phyloP scores from a whole-genome alignment of 1,139 yeast genomes.

The Yamadazyma songkhlaensis region DNA sequence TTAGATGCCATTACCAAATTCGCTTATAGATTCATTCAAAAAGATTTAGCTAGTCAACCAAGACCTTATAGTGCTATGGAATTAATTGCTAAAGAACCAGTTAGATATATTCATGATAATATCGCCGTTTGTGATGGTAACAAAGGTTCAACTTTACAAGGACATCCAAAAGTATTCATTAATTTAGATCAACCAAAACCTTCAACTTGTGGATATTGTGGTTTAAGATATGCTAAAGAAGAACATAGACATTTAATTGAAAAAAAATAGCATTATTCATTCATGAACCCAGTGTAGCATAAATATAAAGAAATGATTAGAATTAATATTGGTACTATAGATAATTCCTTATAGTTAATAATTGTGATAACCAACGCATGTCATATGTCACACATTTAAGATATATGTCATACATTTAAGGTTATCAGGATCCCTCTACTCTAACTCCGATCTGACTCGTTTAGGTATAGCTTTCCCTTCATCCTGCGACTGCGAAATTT shows the following conservation, averaged over 20 bases:
- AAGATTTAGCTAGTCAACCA: conserved; percentile 68
- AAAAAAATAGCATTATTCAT: conserved; percentile 12
- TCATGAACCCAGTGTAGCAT: too few species aligned
- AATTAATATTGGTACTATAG: too few species aligned
- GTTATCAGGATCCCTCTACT: too few species aligned
- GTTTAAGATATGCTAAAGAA: conserved; percentile 60
- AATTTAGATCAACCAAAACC: conserved; percentile 75
- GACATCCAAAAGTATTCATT: conserved; percentile 83
- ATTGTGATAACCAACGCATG: too few species aligned
- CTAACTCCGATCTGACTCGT: too few species aligned
- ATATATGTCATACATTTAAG: too few species aligned
- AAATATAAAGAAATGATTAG: too few species aligned
- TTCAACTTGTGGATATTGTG: conserved; percentile 79
- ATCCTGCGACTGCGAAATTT: too few species aligned
- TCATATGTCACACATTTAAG: too few species aligned
- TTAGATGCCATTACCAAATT: conserved; percentile 53
- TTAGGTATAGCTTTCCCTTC: too few species aligned
- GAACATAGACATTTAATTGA: conserved; percentile 41
- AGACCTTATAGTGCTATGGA: conserved; percentile 84
- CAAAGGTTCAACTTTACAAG: conserved; percentile 64
- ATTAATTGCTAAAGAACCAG: conserved; percentile 71
- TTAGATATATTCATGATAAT: conserved; percentile 56
- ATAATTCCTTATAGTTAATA: too few species aligned
- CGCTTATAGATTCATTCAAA: conserved; percentile 68
- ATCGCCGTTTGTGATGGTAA: conserved; percentile 87